Base-by-base conservation (phyloP, 495 filamentous ascomycete species). In the Durotheca rogersii region DNA sequence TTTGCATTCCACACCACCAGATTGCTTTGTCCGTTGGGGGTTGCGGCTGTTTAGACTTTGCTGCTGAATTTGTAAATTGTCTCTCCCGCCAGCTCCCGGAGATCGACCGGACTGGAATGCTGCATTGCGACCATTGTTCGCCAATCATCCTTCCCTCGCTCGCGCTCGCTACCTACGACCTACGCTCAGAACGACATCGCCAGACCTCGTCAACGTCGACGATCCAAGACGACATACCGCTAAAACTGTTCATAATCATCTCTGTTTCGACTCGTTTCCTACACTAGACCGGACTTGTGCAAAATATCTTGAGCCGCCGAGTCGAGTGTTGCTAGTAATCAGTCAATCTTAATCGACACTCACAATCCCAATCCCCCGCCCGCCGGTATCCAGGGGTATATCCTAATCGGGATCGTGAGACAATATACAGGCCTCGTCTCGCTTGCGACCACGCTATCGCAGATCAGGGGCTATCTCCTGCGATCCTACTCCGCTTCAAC, bases 341-440 rank as follows among this genome's bases (percentile, higher is more conserved):
- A 27, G 23, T 27, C 9, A 27, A 9, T 27, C 9, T 4, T 27
- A 27, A 27, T 27, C 23, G 9, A 27, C 23, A 27, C 23, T 9
- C 23, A 27, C 4, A 4, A 9, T 27, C 9, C 23, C 4, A 27
- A 9, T 27, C 9, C 23, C 4, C 4, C 23, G 23, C 9, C 4
- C 23, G 23, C 9, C 11, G n/a, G 4, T 37, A 44, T 48, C 34
- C 49, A 58, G 55, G 45, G 49, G 49, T 36, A 42, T 12, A 7
- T 41, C 40, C 48, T 44, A 36, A 12, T 49, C 21, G 37, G 55
- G 55, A 58, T 58, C 44, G 55, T 58, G 55, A 58, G 55, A 58
- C 55, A 53, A 53, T 42, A 32, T 44, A 53, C 49, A 53, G 41
- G 49, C 40, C 34, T 41, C 30, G 37, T 58, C 39, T 52, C 55